Percentiles rank a stretch among this genome's conserved stretches.
Conservation (phyloP, 2,329 filamentous ascomycete genomes). For the Tolypocladium ovalisporum region DNA sequence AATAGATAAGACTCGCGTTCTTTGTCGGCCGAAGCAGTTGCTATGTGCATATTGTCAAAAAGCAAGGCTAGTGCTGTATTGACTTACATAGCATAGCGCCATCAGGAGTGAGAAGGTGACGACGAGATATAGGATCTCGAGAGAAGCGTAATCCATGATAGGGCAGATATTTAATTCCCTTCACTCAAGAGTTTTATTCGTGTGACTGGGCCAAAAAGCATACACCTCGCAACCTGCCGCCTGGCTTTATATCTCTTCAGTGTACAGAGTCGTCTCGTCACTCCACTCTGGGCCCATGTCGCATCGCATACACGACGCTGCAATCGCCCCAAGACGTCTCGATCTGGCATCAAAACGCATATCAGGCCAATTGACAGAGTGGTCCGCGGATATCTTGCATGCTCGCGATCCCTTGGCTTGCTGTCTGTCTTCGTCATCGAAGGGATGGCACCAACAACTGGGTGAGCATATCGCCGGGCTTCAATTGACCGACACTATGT, state of each 20-base stretch:
- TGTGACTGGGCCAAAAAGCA: not conserved
- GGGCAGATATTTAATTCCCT: not conserved
- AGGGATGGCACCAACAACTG: not conserved
- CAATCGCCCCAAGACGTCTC: not conserved
- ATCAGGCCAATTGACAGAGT: not conserved
- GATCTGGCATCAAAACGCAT: not conserved
- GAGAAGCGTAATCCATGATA: not conserved
- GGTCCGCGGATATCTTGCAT: not conserved
- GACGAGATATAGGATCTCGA: not conserved
- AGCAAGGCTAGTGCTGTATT: too few relatives aligned
- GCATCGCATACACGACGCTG: not conserved
- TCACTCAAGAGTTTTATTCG: not conserved
- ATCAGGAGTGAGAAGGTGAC: not conserved
- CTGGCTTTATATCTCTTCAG: not conserved
- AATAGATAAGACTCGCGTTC: not conserved
- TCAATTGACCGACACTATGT: not conserved
- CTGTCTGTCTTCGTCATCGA: not conserved
- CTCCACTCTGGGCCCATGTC: not conserved
- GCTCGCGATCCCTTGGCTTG: not conserved
- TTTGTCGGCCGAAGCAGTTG: not conserved
- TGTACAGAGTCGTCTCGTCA: not conserved
- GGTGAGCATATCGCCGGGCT: not conserved
- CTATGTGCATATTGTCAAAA: too few relatives aligned
- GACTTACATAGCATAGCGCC: not conserved
- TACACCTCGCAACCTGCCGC: not conserved